Base-by-base conservation (phyloP, 2,329 filamentous ascomycete genomes). In the Daldinia sp. region DNA sequence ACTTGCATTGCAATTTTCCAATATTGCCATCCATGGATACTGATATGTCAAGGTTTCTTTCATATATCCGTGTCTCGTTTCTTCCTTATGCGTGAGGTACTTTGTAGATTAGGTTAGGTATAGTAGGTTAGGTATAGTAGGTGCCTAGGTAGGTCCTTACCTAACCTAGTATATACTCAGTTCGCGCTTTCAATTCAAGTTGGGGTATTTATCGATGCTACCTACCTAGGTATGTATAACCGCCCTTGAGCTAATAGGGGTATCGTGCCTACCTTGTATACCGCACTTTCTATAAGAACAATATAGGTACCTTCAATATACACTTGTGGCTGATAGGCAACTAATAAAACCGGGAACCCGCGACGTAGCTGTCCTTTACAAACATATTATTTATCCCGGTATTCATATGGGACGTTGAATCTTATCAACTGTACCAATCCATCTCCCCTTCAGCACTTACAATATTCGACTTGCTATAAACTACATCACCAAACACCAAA, bases 401-500 rank as follows among this genome's bases (percentile, higher is more conserved):
- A n/a, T n/a, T n/a, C n/a, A n/a, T n/a, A n/a, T n/a, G n/a, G n/a
- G n/a, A 59, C 55, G 51, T 66, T 47, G 4, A 57, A 55, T 43
- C 29, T 6, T 3, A 48, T 30, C 10, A 27, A 39, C 30, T 15
- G 41, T 27, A 23, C 3, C 13, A 32, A 47, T 54, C n/a, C 54
- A 39, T 41, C 32, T 55, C 39, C 50, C 55, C 59, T 39, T 30
- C 21, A 41, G 51, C 8, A 30, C 19, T 54, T 25, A 34, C 43
- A 48, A 43, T 45, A 62, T 58, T 15, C 47, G 54, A 58, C 58
- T 51, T n/a, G 17, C 54, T 59, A 60, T 64, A 47, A 48, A 49
- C 64, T 63, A 43, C 64, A 57, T 66, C 61, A 66, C 35, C 17
- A 39, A 47, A n/a, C 30, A 50, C 19, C 30, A 34, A 43, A n/a